Evolutionary conservation across 2,329 filamentous ascomycete species (phyloP).

Genomic region (Fusarium sp.): DNA sequence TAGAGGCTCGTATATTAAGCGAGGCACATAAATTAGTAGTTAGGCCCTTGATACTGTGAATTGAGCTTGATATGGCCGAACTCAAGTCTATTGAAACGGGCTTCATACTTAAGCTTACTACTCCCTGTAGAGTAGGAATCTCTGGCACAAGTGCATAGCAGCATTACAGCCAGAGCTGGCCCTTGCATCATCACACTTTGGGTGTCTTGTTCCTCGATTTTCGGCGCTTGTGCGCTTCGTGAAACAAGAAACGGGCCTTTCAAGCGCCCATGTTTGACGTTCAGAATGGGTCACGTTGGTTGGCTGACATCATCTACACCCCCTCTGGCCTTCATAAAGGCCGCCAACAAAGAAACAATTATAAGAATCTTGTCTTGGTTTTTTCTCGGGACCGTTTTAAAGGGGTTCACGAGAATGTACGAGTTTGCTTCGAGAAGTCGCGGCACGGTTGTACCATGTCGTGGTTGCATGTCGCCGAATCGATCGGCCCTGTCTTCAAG

Average conservation of each 20-base stretch:
- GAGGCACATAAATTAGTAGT: neutral
- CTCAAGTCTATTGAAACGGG: neutral
- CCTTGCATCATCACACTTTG: neutral
- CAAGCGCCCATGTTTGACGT: constrained; percentile 35
- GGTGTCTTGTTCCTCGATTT: neutral
- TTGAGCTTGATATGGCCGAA: neutral
- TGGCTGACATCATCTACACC: constrained; percentile 18
- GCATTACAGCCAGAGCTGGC: neutral
- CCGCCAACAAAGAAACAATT: neutral
- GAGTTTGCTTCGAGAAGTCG: constrained; percentile 22
- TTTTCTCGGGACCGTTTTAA: constrained; percentile 21
- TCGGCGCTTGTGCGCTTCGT: constrained; percentile 40
- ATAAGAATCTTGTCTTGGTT: constrained; percentile 7
- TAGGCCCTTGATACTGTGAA: neutral
- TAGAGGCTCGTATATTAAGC: neutral
- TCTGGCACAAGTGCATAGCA: neutral
- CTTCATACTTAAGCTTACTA: neutral
- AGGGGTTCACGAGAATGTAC: constrained; percentile 8
- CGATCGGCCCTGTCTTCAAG: neutral
- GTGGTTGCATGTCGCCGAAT: neutral
- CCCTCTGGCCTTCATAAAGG: neutral
- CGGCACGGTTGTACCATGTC: neutral
- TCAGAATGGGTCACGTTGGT: constrained; percentile 28
- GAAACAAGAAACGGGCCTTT: constrained; percentile 32
- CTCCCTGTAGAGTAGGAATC: neutral